Conservation (phyloP, 2,329 filamentous ascomycete species). For the Pleomassaria siparia region DNA sequence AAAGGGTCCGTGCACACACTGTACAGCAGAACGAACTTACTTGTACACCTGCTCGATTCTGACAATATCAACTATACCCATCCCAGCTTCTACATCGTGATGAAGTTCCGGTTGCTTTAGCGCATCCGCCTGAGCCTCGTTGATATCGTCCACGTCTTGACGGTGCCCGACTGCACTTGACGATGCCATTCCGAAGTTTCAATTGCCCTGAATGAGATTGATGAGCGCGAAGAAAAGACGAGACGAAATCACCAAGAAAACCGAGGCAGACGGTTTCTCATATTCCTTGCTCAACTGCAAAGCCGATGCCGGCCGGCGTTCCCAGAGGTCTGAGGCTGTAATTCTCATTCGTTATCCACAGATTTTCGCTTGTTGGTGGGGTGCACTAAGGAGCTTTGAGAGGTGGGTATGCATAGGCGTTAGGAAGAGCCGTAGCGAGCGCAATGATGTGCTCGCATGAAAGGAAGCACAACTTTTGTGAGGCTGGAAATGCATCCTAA, state of each 20-base stretch:
- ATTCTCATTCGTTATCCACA: slow-evolving; percentile 11
- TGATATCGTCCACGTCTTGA: slow-evolving; percentile 21
- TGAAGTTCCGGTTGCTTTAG: slow-evolving; percentile 29
- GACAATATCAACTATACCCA: slow-evolving; percentile 36
- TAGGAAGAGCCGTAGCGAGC: not conserved
- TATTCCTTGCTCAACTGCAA: not conserved
- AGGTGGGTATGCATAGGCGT: slow-evolving; percentile 6
- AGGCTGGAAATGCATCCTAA: not conserved
- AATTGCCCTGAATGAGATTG: not conserved
- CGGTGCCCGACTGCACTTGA: slow-evolving; percentile 16
- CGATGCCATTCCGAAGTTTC: slow-evolving; percentile 21
- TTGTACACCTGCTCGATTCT: slow-evolving; percentile 42
- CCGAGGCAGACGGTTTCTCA: not conserved
- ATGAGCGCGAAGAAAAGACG: slow-evolving; percentile 1
- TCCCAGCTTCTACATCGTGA: slow-evolving; percentile 37
- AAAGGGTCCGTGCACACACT: not conserved
- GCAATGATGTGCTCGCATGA: not conserved
- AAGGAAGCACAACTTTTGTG: not conserved
- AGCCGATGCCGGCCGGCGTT: slow-evolving; percentile 14
- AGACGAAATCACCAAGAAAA: not conserved
- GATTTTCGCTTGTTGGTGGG: slow-evolving; percentile 10
- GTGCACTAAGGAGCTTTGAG: slow-evolving; percentile 13
- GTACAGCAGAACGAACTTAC: slow-evolving; percentile 19
- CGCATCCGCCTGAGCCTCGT: slow-evolving; percentile 9
- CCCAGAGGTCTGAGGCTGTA: not conserved